Conservation (phyloP, 2,329 filamentous ascomycete genomes). For the Phaeoacremonium minimum region DNA sequence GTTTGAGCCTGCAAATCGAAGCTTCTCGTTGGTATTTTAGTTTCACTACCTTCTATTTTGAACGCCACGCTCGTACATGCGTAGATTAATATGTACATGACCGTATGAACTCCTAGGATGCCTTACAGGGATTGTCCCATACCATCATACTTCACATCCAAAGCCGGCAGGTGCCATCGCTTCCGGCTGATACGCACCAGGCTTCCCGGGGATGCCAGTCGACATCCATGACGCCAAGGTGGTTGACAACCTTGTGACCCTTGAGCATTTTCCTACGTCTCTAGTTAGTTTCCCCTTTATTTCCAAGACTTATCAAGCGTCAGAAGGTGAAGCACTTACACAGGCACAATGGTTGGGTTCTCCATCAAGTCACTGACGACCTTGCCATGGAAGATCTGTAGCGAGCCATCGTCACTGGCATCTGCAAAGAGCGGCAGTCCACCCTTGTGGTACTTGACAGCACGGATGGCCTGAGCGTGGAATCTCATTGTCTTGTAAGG, state of each 20-base stretch:
- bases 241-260: constrained; percentile 81
- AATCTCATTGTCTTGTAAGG: constrained; percentile 97
- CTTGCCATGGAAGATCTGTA: constrained; percentile 96
- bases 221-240: constrained; percentile 86
- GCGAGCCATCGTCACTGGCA: constrained; percentile 86
- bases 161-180: constrained; percentile 86
- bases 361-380: constrained; percentile 93
- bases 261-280: constrained; percentile 93
- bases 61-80: constrained; percentile 9
- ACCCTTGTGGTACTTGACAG: constrained; percentile 80
- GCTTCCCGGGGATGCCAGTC: constrained; percentile 95
- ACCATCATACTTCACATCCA: constrained; percentile 68
- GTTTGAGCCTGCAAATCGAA: no score
- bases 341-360: constrained; percentile 91
- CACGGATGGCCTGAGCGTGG: constrained; percentile 85
- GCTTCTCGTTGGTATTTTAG: no score
- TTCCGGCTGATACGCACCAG: constrained; percentile 91
- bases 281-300: no score
- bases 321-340: no score
- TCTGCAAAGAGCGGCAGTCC: constrained; percentile 84
- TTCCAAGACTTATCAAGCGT: no score
- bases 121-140: no score
- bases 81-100: no score
- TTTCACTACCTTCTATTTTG: constrained; percentile 12
- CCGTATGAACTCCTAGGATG: no score